phyloP scores from a whole-genome alignment of 1,284 basidiomycete species.

The Rhodotorula glutinis region DNA sequence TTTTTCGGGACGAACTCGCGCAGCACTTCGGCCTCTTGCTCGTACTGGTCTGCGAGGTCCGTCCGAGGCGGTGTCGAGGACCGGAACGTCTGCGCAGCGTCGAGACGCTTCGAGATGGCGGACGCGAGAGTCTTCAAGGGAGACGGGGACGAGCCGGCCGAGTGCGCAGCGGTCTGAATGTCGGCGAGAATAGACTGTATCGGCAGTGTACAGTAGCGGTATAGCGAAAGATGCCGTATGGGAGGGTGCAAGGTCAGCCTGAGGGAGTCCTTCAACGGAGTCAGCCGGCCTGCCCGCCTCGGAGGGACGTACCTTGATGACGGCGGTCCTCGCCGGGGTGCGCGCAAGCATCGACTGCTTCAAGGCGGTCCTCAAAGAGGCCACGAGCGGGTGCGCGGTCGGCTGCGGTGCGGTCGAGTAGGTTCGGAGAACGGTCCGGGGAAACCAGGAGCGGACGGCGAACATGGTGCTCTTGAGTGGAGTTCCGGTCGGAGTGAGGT shows the following conservation, averaged over 20 bases:
- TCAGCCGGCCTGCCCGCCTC: no score
- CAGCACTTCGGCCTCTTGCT: slow-evolving; percentile 22
- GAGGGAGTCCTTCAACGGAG: no score
- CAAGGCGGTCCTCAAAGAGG: slow-evolving; percentile 21
- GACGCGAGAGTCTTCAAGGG: slow-evolving; percentile 25
- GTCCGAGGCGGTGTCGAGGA: slow-evolving; percentile 16
- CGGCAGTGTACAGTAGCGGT: no score
- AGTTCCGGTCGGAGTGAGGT: no score
- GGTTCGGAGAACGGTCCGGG: neutral
- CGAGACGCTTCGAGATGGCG: slow-evolving; percentile 26
- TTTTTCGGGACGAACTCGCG: slow-evolving; percentile 23
- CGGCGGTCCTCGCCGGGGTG: slow-evolving; percentile 13
- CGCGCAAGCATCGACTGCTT: slow-evolving; percentile 31
- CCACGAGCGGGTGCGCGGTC: slow-evolving; percentile 18
- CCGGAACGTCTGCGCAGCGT: slow-evolving; percentile 31
- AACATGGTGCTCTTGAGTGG: neutral
- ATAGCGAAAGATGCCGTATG: no score
- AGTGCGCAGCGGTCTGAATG: slow-evolving; percentile 28
- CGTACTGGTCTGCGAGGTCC: slow-evolving; percentile 32
- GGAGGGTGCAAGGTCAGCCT: no score
- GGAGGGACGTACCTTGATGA: slow-evolving; percentile 23
- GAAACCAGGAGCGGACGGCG: neutral
- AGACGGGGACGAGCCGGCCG: slow-evolving; percentile 16
- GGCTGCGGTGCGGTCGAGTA: slow-evolving; percentile 11
- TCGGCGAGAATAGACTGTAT: slow-evolving; percentile 31